Evolutionary conservation across 2,329 filamentous ascomycete species (phyloP), one percentile per base, ranked within the genome.

Genomic region (Teratosphaeria gauchensis): DNA sequence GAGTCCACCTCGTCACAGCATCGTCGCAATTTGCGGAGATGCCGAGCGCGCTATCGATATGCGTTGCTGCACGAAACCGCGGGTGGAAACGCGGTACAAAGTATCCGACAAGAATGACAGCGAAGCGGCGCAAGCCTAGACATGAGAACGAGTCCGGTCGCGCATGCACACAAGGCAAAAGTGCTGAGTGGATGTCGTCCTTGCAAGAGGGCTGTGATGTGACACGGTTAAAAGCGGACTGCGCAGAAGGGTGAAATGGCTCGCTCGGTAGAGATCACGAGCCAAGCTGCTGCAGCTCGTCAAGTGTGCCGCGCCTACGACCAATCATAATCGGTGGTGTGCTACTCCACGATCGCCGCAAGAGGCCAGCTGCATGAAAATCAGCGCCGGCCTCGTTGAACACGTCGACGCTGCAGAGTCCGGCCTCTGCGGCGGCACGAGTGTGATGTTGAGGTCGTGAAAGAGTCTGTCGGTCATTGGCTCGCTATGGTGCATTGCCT

Each of bases 1-100:
- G 55, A 56, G 56, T 59, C 56, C 58, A 56, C 7, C 24, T 46
- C 31, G 56, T 56, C 56, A 62, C 58, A 53, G 54, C 62, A 59
- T 64, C 51, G 62, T 64, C 61, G 63, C 61, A 62, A 63, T 61
- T 59, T 59, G 63, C 57, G 56, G 46, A 28, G 32, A 4, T 28
- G 19, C 55, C 21, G 35, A 51, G 42, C 54, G 52, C 52, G 52
- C 52, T 53, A 53, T 31, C 52, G 28, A 35, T 24, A 16, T 35
- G 52, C 28, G 32, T 21, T 32, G 28, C 52, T 53, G 52, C 52
- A 53, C 52, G 12, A 53, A 53, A 35, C 24, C 52, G 52, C 28
- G 16, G 52, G 52, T 16, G 52, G 52, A 32, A 53, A 31, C 19
- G 6, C 42, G 19, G 42, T 21, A 48, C 42, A 48, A 48, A 35